Base-by-base conservation (phyloP, 2,329 filamentous ascomycete species). In the Beauveria scarabaeidicola region DNA sequence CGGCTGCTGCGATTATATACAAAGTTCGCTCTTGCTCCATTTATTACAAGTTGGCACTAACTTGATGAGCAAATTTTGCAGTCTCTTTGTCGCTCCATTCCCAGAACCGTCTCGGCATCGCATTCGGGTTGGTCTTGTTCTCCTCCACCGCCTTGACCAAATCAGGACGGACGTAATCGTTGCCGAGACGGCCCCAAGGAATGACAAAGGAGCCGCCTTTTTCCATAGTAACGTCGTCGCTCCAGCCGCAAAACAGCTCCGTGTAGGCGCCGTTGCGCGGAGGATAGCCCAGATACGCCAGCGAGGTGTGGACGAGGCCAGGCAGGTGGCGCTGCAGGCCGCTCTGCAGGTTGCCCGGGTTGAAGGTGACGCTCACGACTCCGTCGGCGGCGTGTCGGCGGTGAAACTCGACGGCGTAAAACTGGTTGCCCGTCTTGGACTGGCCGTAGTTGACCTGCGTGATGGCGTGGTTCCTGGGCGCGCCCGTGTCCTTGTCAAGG, bases 41-140 rank as follows among this genome's bases (percentile, higher is more conserved):
- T 46, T 11, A 17, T 9, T 5, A 46, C 2, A 23, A 38, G 21
- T 25, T 8, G 32, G 32, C 4, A 3, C 15, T 10, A 15, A 25
- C n/a, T 17, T n/a, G 3, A 29, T 41, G 36, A 17, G 32, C 58
- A 54, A 41, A 60, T 11, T 55, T 44, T 9, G 51, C 43, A 17
- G 73, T 64, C 52, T 73, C 69, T 27, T 67, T 64, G 56, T 72
- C 67, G 3, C 66, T 67, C 73, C 72, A 75, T 15, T 70, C 64
- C 70, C 69, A 74, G 23, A 73, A 72, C 29, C 66, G 64, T 47
- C 66, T 62, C 0, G 64, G 69, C 7, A 61, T 53, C 6, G 69
- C 72, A n/a, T 63, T 68, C 5, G 72, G 70, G 1, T 73, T 69
- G 1, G 64, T 64, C 44, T 65, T 63, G 7, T 65, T 61, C 62